These are phyloP conservation scores for Meredithiella fracta DNA, from an alignment of 2,329 filamentous ascomycete genomes.

Conservation along the genomic window DNA sequence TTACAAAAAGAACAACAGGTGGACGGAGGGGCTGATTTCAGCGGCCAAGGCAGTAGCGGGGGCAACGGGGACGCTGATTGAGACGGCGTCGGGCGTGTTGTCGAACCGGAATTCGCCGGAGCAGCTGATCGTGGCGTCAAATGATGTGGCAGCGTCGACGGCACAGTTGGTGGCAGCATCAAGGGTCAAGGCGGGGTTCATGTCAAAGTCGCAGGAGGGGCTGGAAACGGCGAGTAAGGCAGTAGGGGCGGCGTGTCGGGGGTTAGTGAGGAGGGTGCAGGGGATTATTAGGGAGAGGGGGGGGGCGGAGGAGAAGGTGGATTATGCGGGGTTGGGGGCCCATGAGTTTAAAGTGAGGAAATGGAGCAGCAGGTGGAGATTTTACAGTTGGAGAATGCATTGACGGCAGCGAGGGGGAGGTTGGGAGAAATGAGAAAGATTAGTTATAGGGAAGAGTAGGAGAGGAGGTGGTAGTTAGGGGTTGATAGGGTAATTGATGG, in stretches of 20 bases:
- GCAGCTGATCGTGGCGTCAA: constrained; percentile 93
- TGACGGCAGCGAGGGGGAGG: constrained; percentile 61
- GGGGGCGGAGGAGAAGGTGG: constrained; percentile 58
- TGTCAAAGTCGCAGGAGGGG: constrained; percentile 89
- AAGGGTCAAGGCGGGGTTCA: constrained; percentile 92
- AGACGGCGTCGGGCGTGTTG: constrained; percentile 92
- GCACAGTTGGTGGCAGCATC: constrained; percentile 92
- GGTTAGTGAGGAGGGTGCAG: constrained; percentile 84
- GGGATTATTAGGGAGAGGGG: constrained; percentile 79
- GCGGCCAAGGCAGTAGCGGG: constrained; percentile 90
- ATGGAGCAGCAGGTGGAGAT: constrained; percentile 99
- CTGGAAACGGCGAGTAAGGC: constrained; percentile 85
- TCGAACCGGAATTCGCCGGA: constrained; percentile 84
- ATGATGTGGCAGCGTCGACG: constrained; percentile 89
- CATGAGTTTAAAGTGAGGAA: constrained; percentile 97
- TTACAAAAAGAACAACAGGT: constrained; percentile 99
- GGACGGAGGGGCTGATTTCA: constrained; percentile 95
- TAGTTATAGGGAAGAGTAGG: constrained; percentile 65
- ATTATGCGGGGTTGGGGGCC: constrained; percentile 73
- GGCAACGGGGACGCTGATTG: constrained; percentile 90
- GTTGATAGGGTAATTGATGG: neutral
- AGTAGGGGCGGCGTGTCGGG: constrained; percentile 74
- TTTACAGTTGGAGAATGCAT: constrained; percentile 76
- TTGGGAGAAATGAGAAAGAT: constrained; percentile 98
- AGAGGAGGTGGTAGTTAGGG: too few species aligned